Evolutionary conservation across 192 early-diverging fungal species (phyloP).

Genomic region (Ambispora gerdemannii): DNA sequence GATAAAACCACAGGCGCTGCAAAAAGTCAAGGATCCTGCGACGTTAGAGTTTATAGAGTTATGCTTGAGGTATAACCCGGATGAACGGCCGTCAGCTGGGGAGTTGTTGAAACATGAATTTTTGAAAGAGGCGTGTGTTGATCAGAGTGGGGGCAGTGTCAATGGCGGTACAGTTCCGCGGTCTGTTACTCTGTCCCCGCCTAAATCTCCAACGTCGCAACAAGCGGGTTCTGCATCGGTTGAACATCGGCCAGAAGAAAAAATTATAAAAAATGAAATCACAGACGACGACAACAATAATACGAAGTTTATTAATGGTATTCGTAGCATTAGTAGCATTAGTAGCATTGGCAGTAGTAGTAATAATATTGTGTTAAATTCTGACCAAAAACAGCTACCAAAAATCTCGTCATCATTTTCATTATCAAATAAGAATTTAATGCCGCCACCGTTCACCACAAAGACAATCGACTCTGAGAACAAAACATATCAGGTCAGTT

Average conservation of each 20-base stretch:
- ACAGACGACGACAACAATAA: too few species aligned
- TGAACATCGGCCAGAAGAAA: too few species aligned
- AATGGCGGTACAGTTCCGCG: not conserved
- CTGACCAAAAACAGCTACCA: not conserved
- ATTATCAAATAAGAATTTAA: not conserved
- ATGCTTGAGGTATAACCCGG: conserved; percentile 62
- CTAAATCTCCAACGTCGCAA: conserved; percentile 20
- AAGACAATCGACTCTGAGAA: conserved; percentile 43
- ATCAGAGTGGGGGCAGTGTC: not conserved
- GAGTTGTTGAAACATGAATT: conserved; percentile 58
- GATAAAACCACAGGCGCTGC: conserved; percentile 67
- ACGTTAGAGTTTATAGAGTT: conserved; percentile 64
- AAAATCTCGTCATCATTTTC: not conserved
- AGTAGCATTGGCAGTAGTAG: not conserved
- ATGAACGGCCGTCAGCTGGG: conserved; percentile 50
- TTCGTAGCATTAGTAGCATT: too few species aligned
- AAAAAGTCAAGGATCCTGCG: conserved; percentile 61
- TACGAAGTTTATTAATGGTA: too few species aligned
- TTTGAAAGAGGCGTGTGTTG: conserved; percentile 38
- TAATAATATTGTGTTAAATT: not conserved
- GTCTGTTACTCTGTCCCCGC: not conserved
- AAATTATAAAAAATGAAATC: too few species aligned
- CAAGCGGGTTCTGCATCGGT: too few species aligned
- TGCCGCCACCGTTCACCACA: conserved; percentile 30
- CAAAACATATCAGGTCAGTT: conserved; percentile 43